A percentile compares a stretch with the other conserved stretches of the same genome.
These are phyloP conservation scores for Pichia membranifaciens DNA, from an alignment of 805 yeast species.

Conservation along the genomic window DNA sequence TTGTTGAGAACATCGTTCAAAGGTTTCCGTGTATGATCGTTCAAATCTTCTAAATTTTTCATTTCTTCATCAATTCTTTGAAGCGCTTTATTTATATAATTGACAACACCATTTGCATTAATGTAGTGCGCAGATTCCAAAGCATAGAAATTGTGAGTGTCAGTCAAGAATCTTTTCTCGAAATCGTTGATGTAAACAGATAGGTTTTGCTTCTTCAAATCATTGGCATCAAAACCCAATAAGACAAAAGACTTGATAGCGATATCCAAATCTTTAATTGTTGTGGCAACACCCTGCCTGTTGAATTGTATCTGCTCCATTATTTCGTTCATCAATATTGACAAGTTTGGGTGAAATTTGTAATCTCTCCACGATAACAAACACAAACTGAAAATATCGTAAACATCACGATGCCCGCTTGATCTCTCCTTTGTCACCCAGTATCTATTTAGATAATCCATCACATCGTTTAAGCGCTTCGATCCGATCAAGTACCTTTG, in stretches of 20 bases:
- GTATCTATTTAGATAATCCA: slow-evolving; percentile 92
- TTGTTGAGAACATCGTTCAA: slow-evolving; percentile 70
- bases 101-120: slow-evolving; percentile 73
- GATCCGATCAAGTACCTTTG: slow-evolving; percentile 87
- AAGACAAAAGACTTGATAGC: slow-evolving; percentile 84
- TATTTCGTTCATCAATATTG: slow-evolving; percentile 59
- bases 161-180: slow-evolving; percentile 69
- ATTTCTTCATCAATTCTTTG: slow-evolving; percentile 79
- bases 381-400: slow-evolving; percentile 86
- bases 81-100: slow-evolving; percentile 84
- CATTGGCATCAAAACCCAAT: slow-evolving; percentile 87
- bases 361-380: slow-evolving; percentile 81
- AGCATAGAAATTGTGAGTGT: slow-evolving; percentile 59
- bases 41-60: slow-evolving; percentile 65
- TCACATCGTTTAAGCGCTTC: slow-evolving; percentile 82
- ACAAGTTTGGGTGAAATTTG: slow-evolving; percentile 65
- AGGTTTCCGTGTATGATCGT: slow-evolving; percentile 79
- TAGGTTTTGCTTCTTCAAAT: slow-evolving; percentile 77
- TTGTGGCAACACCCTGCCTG: slow-evolving; percentile 71
- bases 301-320: slow-evolving; percentile 71
- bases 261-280: slow-evolving; percentile 56
- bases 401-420: slow-evolving; percentile 84
- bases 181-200: slow-evolving; percentile 76
- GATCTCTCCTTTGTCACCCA: slow-evolving; percentile 97
- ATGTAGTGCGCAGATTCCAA: slow-evolving; percentile 65